Evolutionary conservation across 495 filamentous ascomycete genomes (phyloP).

Genomic region (Xylaria longipes): DNA sequence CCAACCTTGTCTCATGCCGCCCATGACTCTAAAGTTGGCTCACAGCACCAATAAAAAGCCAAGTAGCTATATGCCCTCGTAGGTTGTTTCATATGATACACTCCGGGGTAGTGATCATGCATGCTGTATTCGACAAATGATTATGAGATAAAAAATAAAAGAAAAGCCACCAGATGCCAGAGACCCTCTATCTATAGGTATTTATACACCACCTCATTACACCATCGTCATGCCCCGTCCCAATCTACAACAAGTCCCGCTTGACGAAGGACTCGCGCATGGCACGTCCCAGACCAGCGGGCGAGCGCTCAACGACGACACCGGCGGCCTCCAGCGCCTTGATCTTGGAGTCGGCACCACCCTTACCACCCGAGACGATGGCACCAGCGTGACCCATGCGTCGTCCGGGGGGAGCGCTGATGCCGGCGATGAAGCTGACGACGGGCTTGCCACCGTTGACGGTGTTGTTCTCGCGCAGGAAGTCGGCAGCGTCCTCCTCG

Average conservation of each 20-base stretch:
- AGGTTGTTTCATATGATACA: background rate
- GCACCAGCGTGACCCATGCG: slow-evolving; percentile 99
- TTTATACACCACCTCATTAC: slow-evolving; percentile 24
- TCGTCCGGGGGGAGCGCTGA: slow-evolving; percentile 92
- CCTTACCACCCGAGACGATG: slow-evolving; percentile 97
- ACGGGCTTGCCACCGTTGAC: slow-evolving; percentile 85
- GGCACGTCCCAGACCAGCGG: slow-evolving; percentile 87
- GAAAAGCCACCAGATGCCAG: slow-evolving; percentile 27
- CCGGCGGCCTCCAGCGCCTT: slow-evolving; percentile 89
- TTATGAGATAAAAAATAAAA: slow-evolving; percentile 1
- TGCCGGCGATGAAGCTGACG: slow-evolving; percentile 97
- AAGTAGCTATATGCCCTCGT: background rate
- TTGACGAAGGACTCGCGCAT: slow-evolving; percentile 95
- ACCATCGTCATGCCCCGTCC: background rate
- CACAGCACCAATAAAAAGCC: background rate
- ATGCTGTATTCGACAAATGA: slow-evolving; percentile 21
- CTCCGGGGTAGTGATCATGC: background rate
- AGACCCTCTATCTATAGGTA: slow-evolving; percentile 25
- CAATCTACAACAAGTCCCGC: slow-evolving; percentile 83
- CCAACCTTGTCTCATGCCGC: background rate
- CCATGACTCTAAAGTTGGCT: background rate
- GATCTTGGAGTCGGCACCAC: slow-evolving; percentile 98
- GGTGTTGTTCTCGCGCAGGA: slow-evolving; percentile 88
- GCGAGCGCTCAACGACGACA: slow-evolving; percentile 95
- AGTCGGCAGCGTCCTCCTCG: slow-evolving; percentile 97